phyloP scores from a whole-genome alignment of 495 filamentous ascomycete genomes.

The Oleoguttula mirabilis region DNA sequence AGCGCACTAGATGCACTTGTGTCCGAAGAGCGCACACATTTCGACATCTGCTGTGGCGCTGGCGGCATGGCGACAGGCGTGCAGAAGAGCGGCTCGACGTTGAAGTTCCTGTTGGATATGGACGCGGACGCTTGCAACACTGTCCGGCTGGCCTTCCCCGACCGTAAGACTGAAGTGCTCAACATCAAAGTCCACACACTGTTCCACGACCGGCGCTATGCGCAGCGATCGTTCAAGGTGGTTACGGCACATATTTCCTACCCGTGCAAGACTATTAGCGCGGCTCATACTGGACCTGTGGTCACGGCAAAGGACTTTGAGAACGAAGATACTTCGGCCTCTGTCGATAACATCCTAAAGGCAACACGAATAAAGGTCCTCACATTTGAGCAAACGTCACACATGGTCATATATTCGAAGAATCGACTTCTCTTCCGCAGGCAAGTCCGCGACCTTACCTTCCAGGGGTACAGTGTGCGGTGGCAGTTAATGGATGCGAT shows the following conservation, averaged over 20 bases:
- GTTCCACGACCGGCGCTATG: not conserved
- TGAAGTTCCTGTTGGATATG: not conserved
- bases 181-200: not conserved
- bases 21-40: not conserved
- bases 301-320: constrained; percentile 47
- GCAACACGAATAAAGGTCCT: constrained; percentile 54
- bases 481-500: constrained; percentile 42
- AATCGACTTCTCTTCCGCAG: constrained; percentile 44
- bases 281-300: constrained; percentile 39
- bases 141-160: not conserved
- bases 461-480: constrained; percentile 56
- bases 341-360: constrained; percentile 45
- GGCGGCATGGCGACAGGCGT: not conserved
- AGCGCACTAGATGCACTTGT: not conserved
- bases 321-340: constrained; percentile 51
- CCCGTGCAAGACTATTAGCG: constrained; percentile 6
- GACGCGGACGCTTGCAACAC: not conserved
- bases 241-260: not conserved
- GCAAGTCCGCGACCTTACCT: constrained; percentile 52
- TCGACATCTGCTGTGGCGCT: not conserved
- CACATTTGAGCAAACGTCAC: constrained; percentile 78
- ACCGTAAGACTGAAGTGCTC: not conserved
- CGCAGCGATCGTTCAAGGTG: not conserved
- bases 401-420: constrained; percentile 32
- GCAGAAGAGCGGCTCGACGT: not conserved